Percentiles rank a stretch among this genome's conserved stretches.
Evolutionary conservation across 495 filamentous ascomycete genomes (phyloP).

Genomic region (Sabuloglossum arenarium): DNA sequence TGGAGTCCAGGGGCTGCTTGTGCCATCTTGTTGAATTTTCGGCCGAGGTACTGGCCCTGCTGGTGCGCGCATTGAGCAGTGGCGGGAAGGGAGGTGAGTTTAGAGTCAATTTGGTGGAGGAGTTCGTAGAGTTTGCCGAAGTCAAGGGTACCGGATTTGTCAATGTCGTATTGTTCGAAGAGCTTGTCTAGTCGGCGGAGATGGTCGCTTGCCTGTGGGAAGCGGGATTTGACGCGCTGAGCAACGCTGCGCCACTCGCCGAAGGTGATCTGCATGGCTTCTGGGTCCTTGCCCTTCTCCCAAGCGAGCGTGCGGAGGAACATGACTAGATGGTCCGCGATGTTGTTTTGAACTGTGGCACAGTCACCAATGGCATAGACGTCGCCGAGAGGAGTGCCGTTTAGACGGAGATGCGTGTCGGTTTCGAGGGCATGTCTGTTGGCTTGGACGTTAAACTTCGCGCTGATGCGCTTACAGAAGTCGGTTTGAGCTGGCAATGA

Average conservation of each 20-base stretch:
- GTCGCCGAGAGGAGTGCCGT: conserved; percentile 79
- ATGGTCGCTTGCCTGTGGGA: conserved; percentile 85
- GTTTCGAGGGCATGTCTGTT: conserved; percentile 91
- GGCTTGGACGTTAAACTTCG: conserved; percentile 48
- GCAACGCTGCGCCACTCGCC: conserved; percentile 74
- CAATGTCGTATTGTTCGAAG: conserved; percentile 80
- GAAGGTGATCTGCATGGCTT: conserved; percentile 65
- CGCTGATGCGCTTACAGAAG: conserved; percentile 51
- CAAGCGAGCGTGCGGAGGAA: conserved; percentile 83
- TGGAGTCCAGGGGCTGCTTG: conserved; percentile 52
- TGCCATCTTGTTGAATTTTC: conserved; percentile 86
- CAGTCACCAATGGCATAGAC: conserved; percentile 98
- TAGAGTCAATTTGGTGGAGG: conserved; percentile 73
- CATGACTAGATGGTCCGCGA: conserved; percentile 64
- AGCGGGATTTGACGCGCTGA: conserved; percentile 59
- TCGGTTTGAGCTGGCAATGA: conserved; percentile 41
- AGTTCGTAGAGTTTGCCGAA: conserved; percentile 82
- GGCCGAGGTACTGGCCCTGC: conserved; percentile 82
- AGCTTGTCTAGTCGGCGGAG: conserved; percentile 72
- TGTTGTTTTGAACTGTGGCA: conserved; percentile 87
- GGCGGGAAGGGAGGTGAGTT: conserved; percentile 67
- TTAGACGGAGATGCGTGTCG: conserved; percentile 79
- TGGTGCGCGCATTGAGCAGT: conserved; percentile 96
- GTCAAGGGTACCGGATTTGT: conserved; percentile 80
- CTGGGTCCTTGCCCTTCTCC: conserved; percentile 76